Conservation (phyloP, 495 filamentous ascomycete genomes). For the Mytilinidion resinicola region DNA sequence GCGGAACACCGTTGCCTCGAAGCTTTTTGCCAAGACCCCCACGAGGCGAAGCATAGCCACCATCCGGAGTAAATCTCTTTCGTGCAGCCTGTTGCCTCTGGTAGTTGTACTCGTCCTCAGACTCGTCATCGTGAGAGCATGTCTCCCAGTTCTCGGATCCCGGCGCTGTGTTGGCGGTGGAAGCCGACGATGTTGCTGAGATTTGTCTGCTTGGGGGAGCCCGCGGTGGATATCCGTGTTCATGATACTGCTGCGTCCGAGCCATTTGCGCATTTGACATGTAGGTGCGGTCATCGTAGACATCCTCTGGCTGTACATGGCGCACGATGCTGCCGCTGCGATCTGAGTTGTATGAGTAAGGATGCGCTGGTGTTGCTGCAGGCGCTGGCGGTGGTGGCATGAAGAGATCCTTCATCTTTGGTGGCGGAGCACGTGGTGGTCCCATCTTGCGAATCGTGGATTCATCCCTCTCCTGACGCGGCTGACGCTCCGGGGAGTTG, state of each 20-base stretch:
- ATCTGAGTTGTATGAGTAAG: conserved; percentile 22
- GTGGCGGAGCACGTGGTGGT: conserved; percentile 65
- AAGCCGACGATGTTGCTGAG: conserved; percentile 53
- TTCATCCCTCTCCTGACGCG: conserved; percentile 13
- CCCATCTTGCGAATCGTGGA: conserved; percentile 52
- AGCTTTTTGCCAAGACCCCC: conserved; percentile 33
- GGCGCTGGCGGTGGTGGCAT: conserved; percentile 59
- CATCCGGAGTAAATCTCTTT: conserved; percentile 58
- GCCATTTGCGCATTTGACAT: conserved; percentile 23
- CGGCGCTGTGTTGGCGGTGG: conserved; percentile 55
- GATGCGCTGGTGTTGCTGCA: conserved; percentile 23
- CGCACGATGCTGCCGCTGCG: conserved; percentile 69
- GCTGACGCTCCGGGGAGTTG: conserved; percentile 74
- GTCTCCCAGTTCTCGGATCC: conserved; percentile 96
- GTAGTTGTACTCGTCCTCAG: conserved; percentile 62
- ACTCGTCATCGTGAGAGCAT: conserved; percentile 40
- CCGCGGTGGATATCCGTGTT: conserved; percentile 39
- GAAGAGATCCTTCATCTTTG: conserved; percentile 83
- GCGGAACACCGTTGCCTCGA: conserved; percentile 23
- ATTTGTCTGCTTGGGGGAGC: conserved; percentile 56
- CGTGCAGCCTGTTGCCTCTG: conserved; percentile 64
- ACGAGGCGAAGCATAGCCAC: conserved; percentile 44
- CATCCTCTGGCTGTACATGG: conserved; percentile 74
- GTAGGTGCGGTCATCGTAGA: conserved; percentile 60
- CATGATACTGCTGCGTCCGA: conserved; percentile 33